Conservation (phyloP, 1,284 basidiomycete genomes). For the Leccinum solheimii region DNA sequence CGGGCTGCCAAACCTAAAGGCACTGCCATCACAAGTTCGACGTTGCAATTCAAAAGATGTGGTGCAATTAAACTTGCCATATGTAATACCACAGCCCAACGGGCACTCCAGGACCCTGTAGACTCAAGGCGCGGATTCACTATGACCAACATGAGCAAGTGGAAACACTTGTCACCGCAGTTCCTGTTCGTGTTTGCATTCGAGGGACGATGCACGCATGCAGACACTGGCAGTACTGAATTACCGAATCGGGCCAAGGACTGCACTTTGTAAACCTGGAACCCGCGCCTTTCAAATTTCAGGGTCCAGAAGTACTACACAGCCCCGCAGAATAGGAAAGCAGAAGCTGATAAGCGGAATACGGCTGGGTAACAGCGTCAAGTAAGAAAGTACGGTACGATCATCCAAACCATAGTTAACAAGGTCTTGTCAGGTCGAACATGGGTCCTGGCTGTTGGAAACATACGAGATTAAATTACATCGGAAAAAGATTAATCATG, state of each 20-base stretch:
- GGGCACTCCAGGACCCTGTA: too few species aligned
- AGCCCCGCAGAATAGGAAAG: not conserved
- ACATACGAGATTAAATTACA: conserved; percentile 1
- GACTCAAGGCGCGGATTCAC: too few species aligned
- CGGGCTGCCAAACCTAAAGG: conserved; percentile 40
- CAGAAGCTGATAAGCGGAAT: not conserved
- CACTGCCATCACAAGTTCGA: conserved; percentile 37
- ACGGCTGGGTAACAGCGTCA: not conserved
- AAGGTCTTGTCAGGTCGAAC: not conserved
- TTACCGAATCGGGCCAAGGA: too few species aligned
- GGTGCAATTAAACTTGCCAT: conserved; percentile 3
- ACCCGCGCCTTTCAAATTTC: too few species aligned
- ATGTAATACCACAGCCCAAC: too few species aligned
- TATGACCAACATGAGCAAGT: too few species aligned
- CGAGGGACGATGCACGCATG: too few species aligned
- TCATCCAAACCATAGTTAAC: not conserved
- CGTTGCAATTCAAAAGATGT: conserved; percentile 6
- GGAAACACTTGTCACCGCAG: too few species aligned
- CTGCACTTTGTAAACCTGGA: too few species aligned
- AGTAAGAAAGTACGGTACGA: not conserved
- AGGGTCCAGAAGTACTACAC: too few species aligned
- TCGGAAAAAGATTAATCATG: conserved; percentile 3
- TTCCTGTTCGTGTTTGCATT: too few species aligned
- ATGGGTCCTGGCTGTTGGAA: conserved; percentile 18
- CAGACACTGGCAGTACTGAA: too few species aligned